Base-by-base conservation (phyloP, 495 filamentous ascomycete genomes). In the Penicillium angulare region DNA sequence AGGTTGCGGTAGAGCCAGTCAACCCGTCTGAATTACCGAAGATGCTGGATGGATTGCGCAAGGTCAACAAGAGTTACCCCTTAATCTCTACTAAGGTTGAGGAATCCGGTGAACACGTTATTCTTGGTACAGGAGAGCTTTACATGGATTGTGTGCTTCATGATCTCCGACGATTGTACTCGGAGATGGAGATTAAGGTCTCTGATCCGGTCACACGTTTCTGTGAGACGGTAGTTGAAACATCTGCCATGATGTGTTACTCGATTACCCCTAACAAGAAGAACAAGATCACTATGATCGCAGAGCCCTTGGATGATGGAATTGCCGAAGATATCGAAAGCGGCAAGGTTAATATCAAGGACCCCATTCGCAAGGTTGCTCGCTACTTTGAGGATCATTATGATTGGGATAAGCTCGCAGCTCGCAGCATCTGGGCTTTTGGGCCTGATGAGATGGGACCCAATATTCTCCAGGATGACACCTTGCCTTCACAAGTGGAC, bases 71-170 rank as follows among this genome's bases (percentile, higher is more conserved):
- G 71, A 91, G 86, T 65, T 98, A 97, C 61, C 93, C 93, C 27
- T 77, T 98, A 21, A 86, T 97, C 46, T 89, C 88, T 36, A 97
- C 93, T 7, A 97, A 97, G 69, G 93, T 98, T 13, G 93, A 98
- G 61, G 93, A 98, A 66, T 96, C 90, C n/a, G 93, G 93, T 12
- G 93, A 98, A 66, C 93, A 98, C 68, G 84, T 97, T 51, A 81
- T 98, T 34, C 79, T 98, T 17, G 93, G 93, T 16, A 97, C 93
- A 2, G 93, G 93, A 29, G 93, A 98, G 63, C 78, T 98, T 6
- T 97, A 97, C 72, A 97, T 98, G 90, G 93, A 98, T 71, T 97
- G 92, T 62, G 93, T 97, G 23, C 83, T 98, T 27, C 91, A 98
- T 68, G 93, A 98, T 64, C 80, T 98, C 12, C 89, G 93, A 41